Evolutionary conservation across 2,329 filamentous ascomycete species (phyloP).

Genomic region (Pyrenophora tritici-repentis): DNA sequence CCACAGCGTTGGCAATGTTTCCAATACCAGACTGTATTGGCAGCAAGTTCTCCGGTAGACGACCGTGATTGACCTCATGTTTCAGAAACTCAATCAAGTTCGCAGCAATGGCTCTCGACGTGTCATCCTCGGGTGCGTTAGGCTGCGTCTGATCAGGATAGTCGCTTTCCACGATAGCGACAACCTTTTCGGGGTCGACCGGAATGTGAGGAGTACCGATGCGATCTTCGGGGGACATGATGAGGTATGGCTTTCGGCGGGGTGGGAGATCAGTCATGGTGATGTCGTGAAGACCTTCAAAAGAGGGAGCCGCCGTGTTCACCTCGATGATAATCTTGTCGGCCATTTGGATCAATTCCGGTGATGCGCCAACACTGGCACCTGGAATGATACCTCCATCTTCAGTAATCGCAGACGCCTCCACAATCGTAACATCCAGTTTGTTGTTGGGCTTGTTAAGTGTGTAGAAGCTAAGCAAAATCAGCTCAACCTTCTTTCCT

Average conservation of each 20-base stretch:
- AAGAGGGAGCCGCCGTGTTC: constrained; percentile 82
- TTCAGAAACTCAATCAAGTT: constrained; percentile 86
- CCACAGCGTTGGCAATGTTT: constrained; percentile 91
- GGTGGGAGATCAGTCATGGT: constrained; percentile 86
- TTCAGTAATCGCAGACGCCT: constrained; percentile 84
- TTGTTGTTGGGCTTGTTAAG: constrained; percentile 74
- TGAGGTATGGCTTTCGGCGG: constrained; percentile 78
- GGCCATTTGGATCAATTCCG: constrained; percentile 86
- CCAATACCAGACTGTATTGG: constrained; percentile 88
- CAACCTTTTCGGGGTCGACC: constrained; percentile 80
- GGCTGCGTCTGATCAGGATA: constrained; percentile 77
- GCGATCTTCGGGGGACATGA: constrained; percentile 83
- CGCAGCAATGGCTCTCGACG: constrained; percentile 71
- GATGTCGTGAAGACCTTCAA: constrained; percentile 86
- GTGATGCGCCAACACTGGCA: constrained; percentile 81
- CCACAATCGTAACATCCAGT: constrained; percentile 82
- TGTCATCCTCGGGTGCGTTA: constrained; percentile 76
- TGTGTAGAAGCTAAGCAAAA: constrained; percentile 70
- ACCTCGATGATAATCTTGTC: constrained; percentile 94
- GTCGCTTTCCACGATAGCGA: constrained; percentile 83
- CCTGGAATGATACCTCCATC: constrained; percentile 88
- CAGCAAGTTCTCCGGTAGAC: constrained; percentile 75
- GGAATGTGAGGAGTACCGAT: constrained; percentile 84
- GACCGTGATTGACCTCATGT: constrained; percentile 79
- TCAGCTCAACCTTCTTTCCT: constrained; percentile 7